Evolutionary conservation across 352 stramenopile genomes (phyloP), one percentile per base, ranked within the genome.

Genomic region (Pythium diclinum): DNA sequence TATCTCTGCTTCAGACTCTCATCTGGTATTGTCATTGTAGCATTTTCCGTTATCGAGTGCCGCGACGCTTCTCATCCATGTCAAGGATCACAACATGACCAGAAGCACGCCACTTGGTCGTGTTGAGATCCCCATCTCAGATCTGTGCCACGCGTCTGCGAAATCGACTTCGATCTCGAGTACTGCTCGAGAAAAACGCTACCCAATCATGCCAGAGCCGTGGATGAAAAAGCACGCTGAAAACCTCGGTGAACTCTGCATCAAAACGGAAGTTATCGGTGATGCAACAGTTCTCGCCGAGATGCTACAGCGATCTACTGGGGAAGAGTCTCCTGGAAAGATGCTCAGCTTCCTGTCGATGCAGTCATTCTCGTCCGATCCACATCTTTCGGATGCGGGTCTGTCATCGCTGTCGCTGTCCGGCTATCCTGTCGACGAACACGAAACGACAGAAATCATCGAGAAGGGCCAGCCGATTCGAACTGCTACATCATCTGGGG

Each of bases 11-110:
- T 51, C 6, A 6, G 17, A 51, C 6, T 13, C 44, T 51, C 6
- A 51, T n/a, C 4, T 17, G 28, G 13, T n/a, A 0, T 51, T 51
- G 44, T 16, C 8, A 28, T 25, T 4, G 19, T 71, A 91, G 79
- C 77, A 76, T 42, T 78, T 85, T 21, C 63, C 74, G 1, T 61
- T 91, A 40, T 51, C 56, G 9, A 72, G 84, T 16, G 73, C 83
- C 4, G 71, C 59, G 3, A 77, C 75, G 34, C 61, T 91, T 1
- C 32, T 91, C 10, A 79, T 91, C 56, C 83, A 90, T 42, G 79
- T 91, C 1, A 91, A 91, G 46, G 83, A 90, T 47, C 77, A 88
- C 67, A 91, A 91, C 72, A 86, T 87, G 51, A 66, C 87, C 3
- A 70, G 78, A 19, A 88, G 78, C 40, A 91, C 79, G 6, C 83